Conservation (phyloP, 768 basidiomycete species). For the Tylopilus balloui region DNA sequence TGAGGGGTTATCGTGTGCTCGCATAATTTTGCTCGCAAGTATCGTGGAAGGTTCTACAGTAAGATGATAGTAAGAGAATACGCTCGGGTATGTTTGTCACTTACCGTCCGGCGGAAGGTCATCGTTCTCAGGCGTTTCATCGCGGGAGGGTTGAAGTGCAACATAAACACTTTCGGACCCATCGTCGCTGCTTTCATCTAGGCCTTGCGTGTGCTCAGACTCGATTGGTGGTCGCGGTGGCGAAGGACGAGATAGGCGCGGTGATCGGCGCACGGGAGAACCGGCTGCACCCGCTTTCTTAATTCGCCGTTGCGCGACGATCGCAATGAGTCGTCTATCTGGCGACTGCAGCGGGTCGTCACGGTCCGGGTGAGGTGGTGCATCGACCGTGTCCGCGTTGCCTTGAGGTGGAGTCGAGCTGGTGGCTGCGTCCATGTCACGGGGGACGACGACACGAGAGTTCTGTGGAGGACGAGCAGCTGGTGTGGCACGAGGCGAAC, state of each 20-base stretch:
- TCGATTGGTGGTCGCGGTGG: slow-evolving; percentile 22
- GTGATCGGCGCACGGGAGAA: slow-evolving; percentile 45
- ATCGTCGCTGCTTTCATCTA: slow-evolving; percentile 26
- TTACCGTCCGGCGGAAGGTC: slow-evolving; percentile 43
- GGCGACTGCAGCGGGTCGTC: slow-evolving; percentile 52
- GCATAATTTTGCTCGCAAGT: slow-evolving; percentile 60
- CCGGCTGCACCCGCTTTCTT: slow-evolving; percentile 24
- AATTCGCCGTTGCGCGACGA: slow-evolving; percentile 28
- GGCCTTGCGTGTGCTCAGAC: slow-evolving; percentile 13
- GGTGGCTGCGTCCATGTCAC: slow-evolving; percentile 20
- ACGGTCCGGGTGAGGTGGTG: slow-evolving; percentile 41
- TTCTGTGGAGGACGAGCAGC: background rate
- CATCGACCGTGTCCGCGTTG: slow-evolving; percentile 40
- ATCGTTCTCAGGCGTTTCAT: slow-evolving; percentile 49
- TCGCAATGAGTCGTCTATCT: slow-evolving; percentile 43
- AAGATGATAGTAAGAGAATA: slow-evolving; percentile 8
- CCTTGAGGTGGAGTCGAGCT: slow-evolving; percentile 29
- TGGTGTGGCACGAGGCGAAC: background rate
- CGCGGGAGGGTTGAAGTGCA: slow-evolving; percentile 29
- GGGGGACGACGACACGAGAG: background rate
- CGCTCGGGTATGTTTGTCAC: slow-evolving; percentile 3
- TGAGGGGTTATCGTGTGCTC: slow-evolving; percentile 74
- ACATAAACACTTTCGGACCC: slow-evolving; percentile 30
- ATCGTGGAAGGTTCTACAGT: slow-evolving; percentile 59
- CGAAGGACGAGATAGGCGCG: slow-evolving; percentile 43